Conservation (phyloP, 768 basidiomycete species). For the Agrocybe praecox region DNA sequence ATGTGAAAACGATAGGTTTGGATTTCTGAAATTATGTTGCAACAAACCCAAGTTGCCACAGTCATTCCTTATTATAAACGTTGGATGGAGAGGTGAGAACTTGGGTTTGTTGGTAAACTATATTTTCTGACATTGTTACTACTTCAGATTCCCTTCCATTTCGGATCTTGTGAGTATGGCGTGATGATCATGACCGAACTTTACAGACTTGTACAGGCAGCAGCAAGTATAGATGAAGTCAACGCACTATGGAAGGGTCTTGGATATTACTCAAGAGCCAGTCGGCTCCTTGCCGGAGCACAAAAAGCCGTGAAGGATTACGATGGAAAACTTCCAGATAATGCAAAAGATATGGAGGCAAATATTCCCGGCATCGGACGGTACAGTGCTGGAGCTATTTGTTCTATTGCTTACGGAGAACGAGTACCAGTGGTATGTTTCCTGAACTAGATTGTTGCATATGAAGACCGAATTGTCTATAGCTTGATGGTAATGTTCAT, state of each 20-base stretch:
- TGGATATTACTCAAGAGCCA: conserved; percentile 88
- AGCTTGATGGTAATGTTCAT: conserved; percentile 93
- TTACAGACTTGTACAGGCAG: conserved; percentile 45
- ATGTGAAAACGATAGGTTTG: conserved; percentile 60
- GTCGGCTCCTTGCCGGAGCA: conserved; percentile 81
- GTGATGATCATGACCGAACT: conserved; percentile 9
- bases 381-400: conserved; percentile 85
- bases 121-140: conserved; percentile 14
- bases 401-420: conserved; percentile 88
- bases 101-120: conserved; percentile 1
- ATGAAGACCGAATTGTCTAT: conserved; percentile 6
- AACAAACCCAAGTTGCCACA: conserved; percentile 92
- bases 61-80: conserved; percentile 93
- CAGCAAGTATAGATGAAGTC: conserved; percentile 78
- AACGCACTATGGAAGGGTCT: conserved; percentile 91
- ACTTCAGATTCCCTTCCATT: conserved; percentile 77
- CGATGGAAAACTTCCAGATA: conserved; percentile 74
- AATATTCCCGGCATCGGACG: conserved; percentile 87
- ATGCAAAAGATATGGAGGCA: conserved; percentile 78
- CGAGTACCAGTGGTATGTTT: conserved; percentile 77
- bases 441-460: conserved; percentile 1
- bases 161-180: conserved; percentile 59
- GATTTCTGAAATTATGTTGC: conserved; percentile 94
- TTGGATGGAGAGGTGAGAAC: conserved; percentile 79
- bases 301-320: conserved; percentile 72